Base-by-base conservation (phyloP, 1,284 basidiomycete genomes). In the Apiotrichum mycotoxinovorans region DNA sequence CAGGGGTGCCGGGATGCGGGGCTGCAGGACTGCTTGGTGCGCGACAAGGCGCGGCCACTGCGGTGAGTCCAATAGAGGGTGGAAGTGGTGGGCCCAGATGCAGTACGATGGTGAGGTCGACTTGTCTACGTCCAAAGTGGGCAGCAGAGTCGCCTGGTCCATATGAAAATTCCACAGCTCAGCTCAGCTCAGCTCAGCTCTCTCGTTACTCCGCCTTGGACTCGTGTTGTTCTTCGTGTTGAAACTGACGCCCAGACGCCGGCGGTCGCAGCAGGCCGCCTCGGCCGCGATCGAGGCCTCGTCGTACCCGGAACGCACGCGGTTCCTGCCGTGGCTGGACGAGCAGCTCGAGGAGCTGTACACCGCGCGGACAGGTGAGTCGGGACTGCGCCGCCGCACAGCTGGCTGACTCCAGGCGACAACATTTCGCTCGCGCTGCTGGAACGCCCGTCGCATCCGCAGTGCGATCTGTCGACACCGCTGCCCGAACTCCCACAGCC, bases 321-420 rank as follows among this genome's bases (percentile, higher is more conserved):
- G 51, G 14, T 59, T 52, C 27, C 27, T 59, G 9, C 25, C 20
- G 7, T 25, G 44, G 7, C 26, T 57, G 17, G 54, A 59, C 17
- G 46, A 56, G 14, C 54, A 62, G 46, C 54, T 62, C 8, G 57
- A 59, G 52, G 37, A 47, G 18, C 40, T 62, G 5, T 62, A 59
- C 34, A 26, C 22, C 17, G 17, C 27, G 4, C 52, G 43, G 44
- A 59, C 54, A 5, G 53, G 53, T 54, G 26, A 9, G 47, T 26
- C 5, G 12, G 5, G 4, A 47, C 14, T n/a, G 33, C 18, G n/a
- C n/a, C 30, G 7, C 30, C 30, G 12, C 12, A 7, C 12, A 7
- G n/a, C 46, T 48, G 34, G 10, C 22, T 41, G 7, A 41, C 40
- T 20, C 22, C 34, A 49, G 47, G 58, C 26, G 23, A 57, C n/a